Evolutionary conservation across 1,284 basidiomycete species (phyloP), one percentile per base, ranked within the genome.

Genomic region (Marasmius oreades): DNA sequence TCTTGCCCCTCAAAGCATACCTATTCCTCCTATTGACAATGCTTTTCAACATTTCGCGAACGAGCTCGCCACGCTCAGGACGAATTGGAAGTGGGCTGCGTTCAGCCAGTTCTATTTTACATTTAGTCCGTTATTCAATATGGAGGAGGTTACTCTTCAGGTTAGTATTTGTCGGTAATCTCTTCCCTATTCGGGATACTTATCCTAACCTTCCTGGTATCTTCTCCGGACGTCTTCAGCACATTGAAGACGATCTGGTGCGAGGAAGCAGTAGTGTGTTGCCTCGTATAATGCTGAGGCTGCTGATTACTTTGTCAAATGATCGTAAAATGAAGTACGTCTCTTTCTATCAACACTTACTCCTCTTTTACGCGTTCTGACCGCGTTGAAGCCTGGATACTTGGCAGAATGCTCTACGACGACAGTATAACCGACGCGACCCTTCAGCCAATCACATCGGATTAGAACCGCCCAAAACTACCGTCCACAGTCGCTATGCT

Each of bases 61-160:
- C 60, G 73, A 82, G 59, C 69, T 80, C 60, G 63, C 69, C 36
- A 67, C 74, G 43, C 76, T 84, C 54, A 79, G 89, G 56, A 81
- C 75, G 51, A 78, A 89, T 56, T 91, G 90, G 89, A 90, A 88
- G 76, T 92, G 90, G 90, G 90, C 90, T 11, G 86, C 85, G 23
- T 86, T 91, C 68, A 80, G 81, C 70, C 89, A 92, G 68, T 91
- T 92, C 77, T 86, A 89, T 75, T 85, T 78, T 67, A 91, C 87
- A 23, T 92, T 92, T 71, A 76, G 78, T 53, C 76, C 77, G 46
- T 73, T 92, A 55, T 78, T 92, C 62, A 73, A 80, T 55, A 79
- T 86, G 74, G 72, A 78, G 59, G 86, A 89, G 67, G 78, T 91
- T 54, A 73, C 81, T 52, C 68, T 90, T 54, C 67, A 73, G 62